These are phyloP conservation scores for Lumnitzera racemosa DNA, from an alignment of 345 rosid genomes.

Conservation along the genomic window DNA sequence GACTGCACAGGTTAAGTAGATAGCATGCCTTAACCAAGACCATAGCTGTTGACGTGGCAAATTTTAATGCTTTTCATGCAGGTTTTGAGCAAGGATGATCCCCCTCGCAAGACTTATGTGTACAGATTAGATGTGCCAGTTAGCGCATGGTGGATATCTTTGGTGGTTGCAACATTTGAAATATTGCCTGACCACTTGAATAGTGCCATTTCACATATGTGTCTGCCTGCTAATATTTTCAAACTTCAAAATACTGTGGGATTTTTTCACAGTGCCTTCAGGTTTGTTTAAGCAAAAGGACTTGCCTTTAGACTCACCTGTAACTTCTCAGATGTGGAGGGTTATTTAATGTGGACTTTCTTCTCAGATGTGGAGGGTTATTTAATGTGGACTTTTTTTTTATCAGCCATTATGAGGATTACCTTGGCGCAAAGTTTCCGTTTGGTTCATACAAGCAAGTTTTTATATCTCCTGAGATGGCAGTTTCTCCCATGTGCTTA, in stretches of 20 bases:
- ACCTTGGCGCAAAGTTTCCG: constrained; percentile 81
- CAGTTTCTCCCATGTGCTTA: constrained; percentile 50
- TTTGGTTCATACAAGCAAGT: constrained; percentile 92
- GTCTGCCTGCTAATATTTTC: constrained; percentile 48
- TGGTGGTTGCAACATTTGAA: constrained; percentile 87
- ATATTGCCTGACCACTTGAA: constrained; percentile 63
- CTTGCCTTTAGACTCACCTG: constrained; percentile 4
- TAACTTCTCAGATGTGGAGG: background rate
- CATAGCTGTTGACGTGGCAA: constrained; percentile 3
- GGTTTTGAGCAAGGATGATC: constrained; percentile 89
- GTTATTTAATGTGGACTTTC: constrained; percentile 1
- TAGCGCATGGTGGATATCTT: constrained; percentile 74
- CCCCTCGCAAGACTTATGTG: constrained; percentile 77
- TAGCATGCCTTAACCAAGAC: too few species aligned
- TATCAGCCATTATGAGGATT: constrained; percentile 81
- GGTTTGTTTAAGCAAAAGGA: constrained; percentile 31
- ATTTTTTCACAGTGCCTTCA: constrained; percentile 82
- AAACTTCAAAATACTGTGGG: constrained; percentile 73
- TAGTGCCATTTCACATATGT: constrained; percentile 69
- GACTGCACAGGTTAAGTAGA: too few species aligned
- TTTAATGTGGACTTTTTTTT: constrained; percentile 10
- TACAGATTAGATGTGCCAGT: constrained; percentile 80
- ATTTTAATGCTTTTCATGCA: constrained; percentile 18
- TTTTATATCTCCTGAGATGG: constrained; percentile 84
- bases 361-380: constrained; percentile 1